A percentile compares a stretch with the other conserved stretches of the same genome.
Conservation (phyloP, 2,329 filamentous ascomycete genomes). For the Monilinia vaccinii-corymbosi region DNA sequence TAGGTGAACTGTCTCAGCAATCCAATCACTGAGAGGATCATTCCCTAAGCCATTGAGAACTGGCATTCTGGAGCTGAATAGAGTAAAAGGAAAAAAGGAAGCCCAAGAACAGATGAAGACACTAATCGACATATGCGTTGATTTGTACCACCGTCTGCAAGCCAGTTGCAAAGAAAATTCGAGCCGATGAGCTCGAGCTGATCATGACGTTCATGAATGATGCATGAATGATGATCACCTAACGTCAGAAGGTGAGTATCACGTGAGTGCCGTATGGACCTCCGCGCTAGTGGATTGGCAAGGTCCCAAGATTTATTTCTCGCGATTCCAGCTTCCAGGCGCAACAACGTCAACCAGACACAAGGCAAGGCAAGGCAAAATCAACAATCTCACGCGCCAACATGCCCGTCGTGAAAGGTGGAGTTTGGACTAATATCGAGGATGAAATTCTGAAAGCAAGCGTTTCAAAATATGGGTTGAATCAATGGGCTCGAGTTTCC, state of each 20-base stretch:
- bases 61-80: not conserved
- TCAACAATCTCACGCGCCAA: conserved; percentile 23
- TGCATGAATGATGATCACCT: not conserved
- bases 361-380: conserved; percentile 5
- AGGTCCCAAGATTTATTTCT: conserved; percentile 10
- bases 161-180: too few species aligned
- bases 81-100: not conserved
- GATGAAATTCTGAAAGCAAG: conserved; percentile 90
- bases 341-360: not conserved
- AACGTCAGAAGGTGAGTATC: not conserved
- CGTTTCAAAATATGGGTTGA: conserved; percentile 88
- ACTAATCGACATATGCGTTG: not conserved
- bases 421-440: conserved; percentile 68
- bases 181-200: not conserved
- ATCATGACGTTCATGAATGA: not conserved
- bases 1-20: not conserved
- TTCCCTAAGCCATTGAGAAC: not conserved
- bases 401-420: conserved; percentile 68
- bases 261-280: not conserved
- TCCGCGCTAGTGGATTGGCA: conserved; percentile 1
- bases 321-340: conserved; percentile 7
- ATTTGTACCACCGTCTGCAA: not conserved
- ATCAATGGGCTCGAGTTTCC: conserved; percentile 97
- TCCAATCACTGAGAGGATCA: not conserved
- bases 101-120: not conserved